phyloP scores from a whole-genome alignment of 2,329 filamentous ascomycete species.

The Ophiostoma populinum region DNA sequence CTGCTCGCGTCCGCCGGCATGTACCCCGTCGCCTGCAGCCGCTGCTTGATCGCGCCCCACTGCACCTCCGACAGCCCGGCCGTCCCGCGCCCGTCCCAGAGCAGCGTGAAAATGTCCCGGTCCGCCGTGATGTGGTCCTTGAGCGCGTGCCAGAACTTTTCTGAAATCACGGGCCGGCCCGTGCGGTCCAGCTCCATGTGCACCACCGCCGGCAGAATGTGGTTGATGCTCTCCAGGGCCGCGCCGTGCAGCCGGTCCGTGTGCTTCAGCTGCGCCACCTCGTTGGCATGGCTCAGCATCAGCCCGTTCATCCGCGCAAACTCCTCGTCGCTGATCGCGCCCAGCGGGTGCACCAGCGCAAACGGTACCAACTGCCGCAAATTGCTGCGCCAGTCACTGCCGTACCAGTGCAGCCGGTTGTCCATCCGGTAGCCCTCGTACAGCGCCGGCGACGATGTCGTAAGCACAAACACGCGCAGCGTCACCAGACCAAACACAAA shows the following conservation, averaged over 20 bases:
- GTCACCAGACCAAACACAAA: constrained; percentile 7
- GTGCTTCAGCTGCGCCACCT: constrained; percentile 16
- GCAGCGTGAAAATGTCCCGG: constrained; percentile 27
- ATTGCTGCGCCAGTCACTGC: constrained; percentile 12
- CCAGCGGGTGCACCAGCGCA: constrained; percentile 11
- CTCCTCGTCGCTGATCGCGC: constrained; percentile 13
- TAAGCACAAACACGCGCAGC: constrained; percentile 10
- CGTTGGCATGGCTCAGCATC: constrained; percentile 11
- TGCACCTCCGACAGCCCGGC: constrained; percentile 26
- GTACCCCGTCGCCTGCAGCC: constrained; percentile 19
- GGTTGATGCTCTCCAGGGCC: constrained; percentile 26
- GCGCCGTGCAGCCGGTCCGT: constrained; percentile 19
- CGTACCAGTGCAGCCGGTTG: constrained; percentile 13
- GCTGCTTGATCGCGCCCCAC: constrained; percentile 27
- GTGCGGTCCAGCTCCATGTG: constrained; percentile 33
- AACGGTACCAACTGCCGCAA: constrained; percentile 12
- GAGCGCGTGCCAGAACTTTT: constrained; percentile 50
- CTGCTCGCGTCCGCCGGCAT: constrained; percentile 13
- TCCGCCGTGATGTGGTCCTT: constrained; percentile 34
- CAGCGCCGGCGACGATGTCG: constrained; percentile 8
- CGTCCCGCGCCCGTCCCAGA: constrained; percentile 22
- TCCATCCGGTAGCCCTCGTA: constrained; percentile 12
- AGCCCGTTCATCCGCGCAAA: constrained; percentile 13
- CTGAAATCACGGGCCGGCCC: constrained; percentile 35
- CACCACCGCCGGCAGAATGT: constrained; percentile 37